A percentile compares a stretch with the other conserved stretches of the same genome.
phyloP scores from a whole-genome alignment of 192 early-diverging fungal genomes.

The Coemansia sp. region DNA sequence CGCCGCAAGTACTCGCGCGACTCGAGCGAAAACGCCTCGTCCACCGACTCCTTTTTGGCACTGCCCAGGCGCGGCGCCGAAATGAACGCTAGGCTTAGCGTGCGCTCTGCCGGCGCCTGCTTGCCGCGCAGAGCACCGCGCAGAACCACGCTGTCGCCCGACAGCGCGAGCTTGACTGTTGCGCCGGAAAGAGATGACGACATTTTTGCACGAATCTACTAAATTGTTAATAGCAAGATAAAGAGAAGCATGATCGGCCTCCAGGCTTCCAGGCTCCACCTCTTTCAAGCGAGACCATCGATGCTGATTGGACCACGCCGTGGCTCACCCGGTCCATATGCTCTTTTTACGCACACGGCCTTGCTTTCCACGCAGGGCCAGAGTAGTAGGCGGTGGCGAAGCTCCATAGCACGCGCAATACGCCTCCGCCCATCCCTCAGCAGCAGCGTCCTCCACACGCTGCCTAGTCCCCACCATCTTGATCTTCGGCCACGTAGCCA shows the following conservation, averaged over 20 bases:
- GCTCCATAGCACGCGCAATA: neutral
- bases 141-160: slow-evolving; percentile 90
- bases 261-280: too few relatives aligned
- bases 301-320: slow-evolving; percentile 20
- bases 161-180: slow-evolving; percentile 85
- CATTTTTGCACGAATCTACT: slow-evolving; percentile 3
- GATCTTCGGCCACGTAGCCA: slow-evolving; percentile 76
- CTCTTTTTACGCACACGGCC: neutral
- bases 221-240: too few relatives aligned
- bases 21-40: slow-evolving; percentile 88
- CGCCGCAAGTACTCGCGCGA: slow-evolving; percentile 88
- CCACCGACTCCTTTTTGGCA: slow-evolving; percentile 70
- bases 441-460: slow-evolving; percentile 72
- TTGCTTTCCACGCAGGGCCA: neutral
- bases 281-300: too few relatives aligned
- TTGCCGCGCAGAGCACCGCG: slow-evolving; percentile 74
- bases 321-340: slow-evolving; percentile 12
- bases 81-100: slow-evolving; percentile 80
- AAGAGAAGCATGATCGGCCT: too few relatives aligned
- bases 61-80: slow-evolving; percentile 82
- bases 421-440: slow-evolving; percentile 16
- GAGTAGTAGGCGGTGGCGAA: neutral
- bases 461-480: slow-evolving; percentile 75
- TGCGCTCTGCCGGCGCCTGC: slow-evolving; percentile 83
- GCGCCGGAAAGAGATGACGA: slow-evolving; percentile 60